A percentile compares a stretch with the other conserved stretches of the same genome.
These are phyloP conservation scores for Phytophthora podocarpi DNA, from an alignment of 352 stramenopile species.

Conservation along the genomic window DNA sequence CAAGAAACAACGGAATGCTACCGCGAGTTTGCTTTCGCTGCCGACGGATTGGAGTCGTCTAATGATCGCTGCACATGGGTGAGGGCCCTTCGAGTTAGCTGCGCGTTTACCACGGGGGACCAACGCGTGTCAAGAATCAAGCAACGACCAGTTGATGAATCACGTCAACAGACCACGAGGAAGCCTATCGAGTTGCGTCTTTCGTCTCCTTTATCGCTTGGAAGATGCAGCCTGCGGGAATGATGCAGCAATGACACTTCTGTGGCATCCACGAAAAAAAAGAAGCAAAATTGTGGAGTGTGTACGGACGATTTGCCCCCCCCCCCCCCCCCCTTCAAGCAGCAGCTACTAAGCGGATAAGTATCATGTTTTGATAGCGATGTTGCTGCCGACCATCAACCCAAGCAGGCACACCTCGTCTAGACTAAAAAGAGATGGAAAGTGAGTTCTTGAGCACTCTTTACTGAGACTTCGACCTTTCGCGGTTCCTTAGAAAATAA, in stretches of 20 bases:
- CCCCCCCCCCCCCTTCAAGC: too few species aligned
- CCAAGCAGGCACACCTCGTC: too few species aligned
- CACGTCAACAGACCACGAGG: neutral
- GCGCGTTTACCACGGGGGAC: neutral
- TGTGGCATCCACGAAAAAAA: neutral
- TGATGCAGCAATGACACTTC: slow-evolving; percentile 1
- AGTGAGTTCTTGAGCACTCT: too few species aligned
- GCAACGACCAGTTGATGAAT: neutral
- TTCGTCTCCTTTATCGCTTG: slow-evolving; percentile 1
- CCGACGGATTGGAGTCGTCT: neutral
- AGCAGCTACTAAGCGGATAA: too few species aligned
- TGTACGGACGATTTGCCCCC: too few species aligned
- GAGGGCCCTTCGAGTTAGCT: slow-evolving; percentile 3
- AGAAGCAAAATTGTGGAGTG: neutral
- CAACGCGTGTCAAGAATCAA: slow-evolving; percentile 2
- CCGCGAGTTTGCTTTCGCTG: slow-evolving; percentile 12
- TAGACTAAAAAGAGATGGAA: too few species aligned
- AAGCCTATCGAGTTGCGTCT: slow-evolving; percentile 2
- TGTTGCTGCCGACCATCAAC: too few species aligned
- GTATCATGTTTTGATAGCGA: too few species aligned
- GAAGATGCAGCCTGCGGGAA: neutral
- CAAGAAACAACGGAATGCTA: neutral
- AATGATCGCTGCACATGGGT: slow-evolving; percentile 16
- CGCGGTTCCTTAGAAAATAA: too few species aligned
- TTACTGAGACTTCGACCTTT: too few species aligned